Evolutionary conservation across 129 eudicot species (phyloP), one percentile per base, ranked within the genome.

Genomic region (Helichrysum umbraculigerum): DNA sequence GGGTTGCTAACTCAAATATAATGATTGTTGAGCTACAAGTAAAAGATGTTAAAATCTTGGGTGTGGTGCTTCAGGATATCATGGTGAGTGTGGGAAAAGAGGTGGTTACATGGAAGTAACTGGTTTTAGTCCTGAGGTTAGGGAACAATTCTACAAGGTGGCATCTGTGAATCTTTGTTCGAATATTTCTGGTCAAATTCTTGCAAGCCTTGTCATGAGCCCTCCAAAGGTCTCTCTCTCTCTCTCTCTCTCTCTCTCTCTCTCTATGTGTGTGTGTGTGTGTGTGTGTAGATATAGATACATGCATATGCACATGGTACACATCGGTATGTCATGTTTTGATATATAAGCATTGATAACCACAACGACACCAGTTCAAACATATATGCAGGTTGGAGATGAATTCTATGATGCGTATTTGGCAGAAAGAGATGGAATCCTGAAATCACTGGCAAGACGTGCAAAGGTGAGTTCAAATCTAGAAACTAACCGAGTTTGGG

Each of bases 71-170:
- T 74, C 78, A 95, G 99, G 99, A n/a, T 95, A 91, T 84, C 83
- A 95, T 72, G 99, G 97, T 51, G 99, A 95, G 76, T 95, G 99
- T 76, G 99, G 99, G 64, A 89, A 91, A 82, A 82, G 97, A 86
- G 99, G 99, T 62, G 97, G 99, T 68, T 91, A 91, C 86, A 95
- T 95, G 97, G 99, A 95, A 80, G 89, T 95, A 22, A 95, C 99
- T 73, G 99, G 99, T 67, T 95, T 95, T 74, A 79, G 84, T 86
- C 80, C 91, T 11, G 91, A 89, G 68, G 75, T 89, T 11, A 85
- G 96, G 83, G 89, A 91, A 68, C 99, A 95, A 70, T 84, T 95
- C 59, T 95, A 91, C 89, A 95, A 95, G 86, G 73, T 91, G 67
- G 96, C 97, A 56, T 89, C 97, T 8, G 94, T 95, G 65, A 91